A percentile compares a stretch with the other conserved stretches of the same genome.
Evolutionary conservation across 768 basidiomycete species (phyloP).

Genomic region (Tricholoma sp.): DNA sequence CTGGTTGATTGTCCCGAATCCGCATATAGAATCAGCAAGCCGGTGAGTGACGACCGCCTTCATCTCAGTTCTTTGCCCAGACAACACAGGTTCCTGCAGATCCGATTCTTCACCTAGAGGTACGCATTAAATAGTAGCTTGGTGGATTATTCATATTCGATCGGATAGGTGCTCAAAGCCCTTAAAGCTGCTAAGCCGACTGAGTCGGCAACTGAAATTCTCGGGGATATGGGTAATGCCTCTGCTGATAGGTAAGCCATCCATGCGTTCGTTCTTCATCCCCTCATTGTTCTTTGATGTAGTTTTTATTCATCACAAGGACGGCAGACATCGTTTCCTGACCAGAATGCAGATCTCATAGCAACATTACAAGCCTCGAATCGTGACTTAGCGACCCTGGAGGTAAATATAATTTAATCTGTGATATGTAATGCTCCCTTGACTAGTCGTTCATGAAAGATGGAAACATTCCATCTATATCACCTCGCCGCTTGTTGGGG

Average conservation of each 20-base stretch:
- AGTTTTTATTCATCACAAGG: slow-evolving; percentile 90
- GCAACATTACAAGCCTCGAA: slow-evolving; percentile 45
- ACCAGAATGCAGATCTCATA: slow-evolving; percentile 64
- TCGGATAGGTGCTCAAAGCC: slow-evolving; percentile 39
- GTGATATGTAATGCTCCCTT: not conserved
- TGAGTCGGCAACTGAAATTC: slow-evolving; percentile 29
- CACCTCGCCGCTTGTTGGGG: slow-evolving; percentile 75
- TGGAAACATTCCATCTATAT: slow-evolving; percentile 81
- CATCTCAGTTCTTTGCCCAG: slow-evolving; percentile 8
- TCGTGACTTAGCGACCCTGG: slow-evolving; percentile 58
- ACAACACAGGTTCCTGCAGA: slow-evolving; percentile 55
- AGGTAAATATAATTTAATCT: slow-evolving; percentile 39
- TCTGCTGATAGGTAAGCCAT: slow-evolving; percentile 67
- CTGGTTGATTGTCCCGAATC: slow-evolving; percentile 34
- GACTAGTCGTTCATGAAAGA: slow-evolving; percentile 38
- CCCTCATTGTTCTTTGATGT: slow-evolving; percentile 2
- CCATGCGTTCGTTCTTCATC: not conserved
- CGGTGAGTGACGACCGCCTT: slow-evolving; percentile 34
- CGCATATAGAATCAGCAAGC: slow-evolving; percentile 67
- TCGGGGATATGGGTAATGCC: slow-evolving; percentile 58
- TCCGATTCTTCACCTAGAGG: slow-evolving; percentile 41
- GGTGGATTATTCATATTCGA: not conserved
- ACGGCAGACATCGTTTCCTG: slow-evolving; percentile 74
- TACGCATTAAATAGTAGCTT: slow-evolving; percentile 23
- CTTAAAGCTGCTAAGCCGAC: slow-evolving; percentile 41